A percentile compares a stretch with the other conserved stretches of the same genome.
Evolutionary conservation across 495 filamentous ascomycete species (phyloP).

Genomic region (Neurospora terricola): DNA sequence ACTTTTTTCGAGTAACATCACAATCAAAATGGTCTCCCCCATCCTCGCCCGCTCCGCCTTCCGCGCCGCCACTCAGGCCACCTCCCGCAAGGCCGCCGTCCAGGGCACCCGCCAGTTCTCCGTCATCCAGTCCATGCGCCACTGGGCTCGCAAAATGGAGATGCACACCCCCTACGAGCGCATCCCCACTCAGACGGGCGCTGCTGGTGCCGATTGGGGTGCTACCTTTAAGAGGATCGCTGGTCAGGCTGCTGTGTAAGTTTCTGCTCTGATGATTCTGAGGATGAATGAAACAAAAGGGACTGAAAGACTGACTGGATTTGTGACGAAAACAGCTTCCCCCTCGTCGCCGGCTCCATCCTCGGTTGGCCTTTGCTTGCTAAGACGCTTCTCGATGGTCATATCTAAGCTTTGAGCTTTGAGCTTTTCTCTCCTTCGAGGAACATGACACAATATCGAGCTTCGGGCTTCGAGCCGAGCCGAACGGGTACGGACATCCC

Average conservation of each 20-base stretch:
- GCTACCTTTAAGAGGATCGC: slow-evolving; percentile 7
- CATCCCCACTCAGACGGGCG: slow-evolving; percentile 12
- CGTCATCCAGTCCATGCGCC: slow-evolving; percentile 16
- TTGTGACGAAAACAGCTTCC: slow-evolving; percentile 4
- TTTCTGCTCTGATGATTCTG: background rate
- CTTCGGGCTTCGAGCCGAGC: background rate
- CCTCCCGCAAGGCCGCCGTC: background rate
- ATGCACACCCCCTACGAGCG: slow-evolving; percentile 24
- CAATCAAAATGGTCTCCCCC: slow-evolving; percentile 14
- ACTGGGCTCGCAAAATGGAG: slow-evolving; percentile 21
- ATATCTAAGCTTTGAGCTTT: background rate
- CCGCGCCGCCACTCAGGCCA: slow-evolving; percentile 10
- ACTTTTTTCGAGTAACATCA: background rate
- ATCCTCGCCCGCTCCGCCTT: slow-evolving; percentile 16
- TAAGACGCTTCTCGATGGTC: slow-evolving; percentile 1
- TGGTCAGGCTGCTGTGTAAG: slow-evolving; percentile 14
- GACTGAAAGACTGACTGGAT: background rate
- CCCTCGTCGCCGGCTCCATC: slow-evolving; percentile 6
- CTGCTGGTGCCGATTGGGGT: slow-evolving; percentile 18
- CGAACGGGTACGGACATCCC: too few species aligned
- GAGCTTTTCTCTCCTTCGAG: background rate
- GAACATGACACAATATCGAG: background rate
- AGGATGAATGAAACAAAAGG: background rate
- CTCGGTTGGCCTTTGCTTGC: slow-evolving; percentile 19
- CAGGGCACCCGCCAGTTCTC: slow-evolving; percentile 16